These are phyloP conservation scores for Termitomyces sp. DNA, from an alignment of 1,284 basidiomycete genomes.

Conservation along the genomic window DNA sequence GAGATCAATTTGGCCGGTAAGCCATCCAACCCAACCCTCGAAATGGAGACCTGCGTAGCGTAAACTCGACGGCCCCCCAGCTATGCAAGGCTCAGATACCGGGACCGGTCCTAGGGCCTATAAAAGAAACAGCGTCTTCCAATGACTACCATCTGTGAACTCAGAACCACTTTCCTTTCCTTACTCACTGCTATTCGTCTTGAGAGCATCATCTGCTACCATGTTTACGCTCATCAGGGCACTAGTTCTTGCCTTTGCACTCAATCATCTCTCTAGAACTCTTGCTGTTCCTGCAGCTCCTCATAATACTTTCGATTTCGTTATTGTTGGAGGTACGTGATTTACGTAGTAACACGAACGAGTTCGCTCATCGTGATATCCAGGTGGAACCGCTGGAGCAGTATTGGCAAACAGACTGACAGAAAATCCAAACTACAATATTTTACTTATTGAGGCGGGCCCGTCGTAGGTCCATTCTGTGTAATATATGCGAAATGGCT, in stretches of 20 bases:
- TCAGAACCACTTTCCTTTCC: not conserved
- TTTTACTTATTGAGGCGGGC: slow-evolving; percentile 18
- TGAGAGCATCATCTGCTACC: too few species aligned
- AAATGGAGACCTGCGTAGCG: slow-evolving; percentile 1
- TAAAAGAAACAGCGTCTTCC: not conserved
- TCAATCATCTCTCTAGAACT: not conserved
- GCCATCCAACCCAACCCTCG: not conserved
- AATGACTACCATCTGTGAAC: not conserved
- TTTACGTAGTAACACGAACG: not conserved
- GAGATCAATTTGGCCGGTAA: not conserved
- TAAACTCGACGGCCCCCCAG: not conserved
- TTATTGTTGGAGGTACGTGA: not conserved
- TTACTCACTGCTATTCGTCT: not conserved
- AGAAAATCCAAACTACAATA: slow-evolving; percentile 13
- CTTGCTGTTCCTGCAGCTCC: not conserved
- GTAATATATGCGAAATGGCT: not conserved
- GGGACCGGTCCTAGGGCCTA: not conserved
- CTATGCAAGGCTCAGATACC: not conserved
- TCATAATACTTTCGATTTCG: not conserved
- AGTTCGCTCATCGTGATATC: not conserved
- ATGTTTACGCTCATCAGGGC: not conserved
- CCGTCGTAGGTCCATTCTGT: slow-evolving; percentile 9
- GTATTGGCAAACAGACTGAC: slow-evolving; percentile 14
- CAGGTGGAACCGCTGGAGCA: slow-evolving; percentile 14
- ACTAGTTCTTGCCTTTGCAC: not conserved